Evolutionary conservation across 805 yeast genomes (phyloP), one percentile per base, ranked within the genome.

Genomic region (Candida chauliodis): DNA sequence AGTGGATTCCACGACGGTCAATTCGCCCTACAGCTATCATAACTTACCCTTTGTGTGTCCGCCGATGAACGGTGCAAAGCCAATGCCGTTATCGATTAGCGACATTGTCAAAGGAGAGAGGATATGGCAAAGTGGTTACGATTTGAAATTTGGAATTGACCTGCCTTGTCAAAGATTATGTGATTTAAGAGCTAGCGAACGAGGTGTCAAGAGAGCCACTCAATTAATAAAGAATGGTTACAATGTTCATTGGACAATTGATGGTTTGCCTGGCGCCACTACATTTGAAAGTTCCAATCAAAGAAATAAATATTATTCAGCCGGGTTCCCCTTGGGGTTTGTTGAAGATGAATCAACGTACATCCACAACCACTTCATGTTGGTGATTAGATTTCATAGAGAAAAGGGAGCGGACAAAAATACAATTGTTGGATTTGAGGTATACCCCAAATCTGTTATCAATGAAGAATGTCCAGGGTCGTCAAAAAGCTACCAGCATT

Each of bases 181-280:
- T 63, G 84, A 80, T 34, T 69, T 84, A 48, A 63, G 65, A n/a
- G 75, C 83, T 10, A 59, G 55, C n/a, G 72, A 71, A 13, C 58
- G 58, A 1, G 82, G 76, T 5, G 52, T 83, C 23, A 63, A 58
- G 37, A 66, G 75, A 36, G 87, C 91, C 0, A 77, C 68, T 42
- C 70, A 75, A 19, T 62, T 88, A 43, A 78, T 88, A 25, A 68
- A 75, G 48, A 64, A 79, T 37, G 84, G 84, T 2, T 88, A 88
- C 50, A 81, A 81, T 37, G 89, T 76, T 10, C 90, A 88, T 52
- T 88, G 96, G 96, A 59, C 76, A 18, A 66, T 88, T 11, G 96
- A 89, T 61, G 85, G 81, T 16, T 63, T 88, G 23, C 96, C 96
- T 0, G 95, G 93, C 6, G 91, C 95, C 1, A 87, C 96, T 0